phyloP scores from a whole-genome alignment of 371 early-diverging fungal species.

The Syncephalastrum sp. region DNA sequence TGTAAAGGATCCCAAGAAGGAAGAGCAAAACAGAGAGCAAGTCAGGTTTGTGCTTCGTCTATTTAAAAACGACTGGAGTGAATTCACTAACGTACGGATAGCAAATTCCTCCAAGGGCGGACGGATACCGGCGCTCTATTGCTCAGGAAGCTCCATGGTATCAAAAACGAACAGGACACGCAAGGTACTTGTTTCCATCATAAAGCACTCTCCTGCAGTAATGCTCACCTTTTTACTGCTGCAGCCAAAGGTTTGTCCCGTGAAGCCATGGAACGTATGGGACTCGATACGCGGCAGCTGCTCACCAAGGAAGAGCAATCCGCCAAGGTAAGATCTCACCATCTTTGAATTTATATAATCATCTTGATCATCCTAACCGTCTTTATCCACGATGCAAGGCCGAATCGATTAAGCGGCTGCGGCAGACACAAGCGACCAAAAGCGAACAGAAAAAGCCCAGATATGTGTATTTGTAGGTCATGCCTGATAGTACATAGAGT shows the following conservation, averaged over 20 bases:
- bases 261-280: slow-evolving; percentile 37
- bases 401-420: slow-evolving; percentile 36
- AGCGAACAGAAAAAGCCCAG: slow-evolving; percentile 32
- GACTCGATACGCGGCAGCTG: slow-evolving; percentile 20
- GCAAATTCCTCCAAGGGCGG: slow-evolving; percentile 34
- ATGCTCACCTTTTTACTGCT: too few species aligned
- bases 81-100: slow-evolving; percentile 6
- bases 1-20: slow-evolving; percentile 10
- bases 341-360: background rate
- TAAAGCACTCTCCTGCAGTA: too few species aligned
- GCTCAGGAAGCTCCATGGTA: slow-evolving; percentile 38
- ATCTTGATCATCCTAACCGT: background rate
- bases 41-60: background rate
- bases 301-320: slow-evolving; percentile 30
- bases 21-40: slow-evolving; percentile 10
- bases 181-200: too few species aligned
- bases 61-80: too few species aligned
- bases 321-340: slow-evolving; percentile 26
- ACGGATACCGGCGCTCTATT: slow-evolving; percentile 42
- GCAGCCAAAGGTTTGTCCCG: slow-evolving; percentile 23
- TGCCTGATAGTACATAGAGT: slow-evolving; percentile 3
- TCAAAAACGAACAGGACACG: slow-evolving; percentile 21
- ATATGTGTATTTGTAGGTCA: slow-evolving; percentile 33
- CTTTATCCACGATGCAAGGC: background rate
- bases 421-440: slow-evolving; percentile 14